Conservation (phyloP, 768 basidiomycete species). For the Trametes gibbosa region DNA sequence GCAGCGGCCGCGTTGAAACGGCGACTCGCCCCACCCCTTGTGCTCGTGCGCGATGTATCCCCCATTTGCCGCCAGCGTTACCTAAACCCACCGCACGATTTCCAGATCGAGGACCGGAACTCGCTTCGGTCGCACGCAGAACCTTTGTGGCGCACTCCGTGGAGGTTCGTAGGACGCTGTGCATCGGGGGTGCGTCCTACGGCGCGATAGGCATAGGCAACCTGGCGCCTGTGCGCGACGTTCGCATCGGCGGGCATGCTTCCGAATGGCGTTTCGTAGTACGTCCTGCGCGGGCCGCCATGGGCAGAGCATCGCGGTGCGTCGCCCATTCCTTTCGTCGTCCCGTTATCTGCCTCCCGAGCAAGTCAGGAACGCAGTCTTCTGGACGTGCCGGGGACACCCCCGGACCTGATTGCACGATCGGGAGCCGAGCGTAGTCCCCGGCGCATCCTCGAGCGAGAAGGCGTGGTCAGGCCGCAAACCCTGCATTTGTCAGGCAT, state of each 20-base stretch:
- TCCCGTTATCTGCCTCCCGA: background rate
- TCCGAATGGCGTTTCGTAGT: background rate
- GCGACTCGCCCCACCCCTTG: slow-evolving; percentile 1
- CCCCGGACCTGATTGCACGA: slow-evolving; percentile 4
- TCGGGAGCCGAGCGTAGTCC: slow-evolving; percentile 6
- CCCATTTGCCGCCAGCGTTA: background rate
- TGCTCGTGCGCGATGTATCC: slow-evolving; percentile 1
- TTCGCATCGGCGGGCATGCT: too few species aligned
- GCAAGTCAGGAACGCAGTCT: background rate
- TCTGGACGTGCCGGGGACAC: background rate
- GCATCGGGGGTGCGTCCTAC: slow-evolving; percentile 1
- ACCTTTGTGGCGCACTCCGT: slow-evolving; percentile 9
- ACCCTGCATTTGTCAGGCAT: background rate
- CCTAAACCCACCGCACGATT: slow-evolving; percentile 1
- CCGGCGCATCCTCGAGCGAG: background rate
- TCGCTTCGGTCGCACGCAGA: background rate
- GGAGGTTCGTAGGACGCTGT: slow-evolving; percentile 1
- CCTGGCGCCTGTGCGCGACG: background rate
- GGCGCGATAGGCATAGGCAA: background rate
- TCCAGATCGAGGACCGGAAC: background rate
- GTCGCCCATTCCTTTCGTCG: background rate
- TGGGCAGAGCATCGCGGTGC: slow-evolving; percentile 1
- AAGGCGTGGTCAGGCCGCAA: background rate
- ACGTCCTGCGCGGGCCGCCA: background rate
- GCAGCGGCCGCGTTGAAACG: background rate